phyloP scores from a whole-genome alignment of 768 basidiomycete species.

The Inosperma sp. region DNA sequence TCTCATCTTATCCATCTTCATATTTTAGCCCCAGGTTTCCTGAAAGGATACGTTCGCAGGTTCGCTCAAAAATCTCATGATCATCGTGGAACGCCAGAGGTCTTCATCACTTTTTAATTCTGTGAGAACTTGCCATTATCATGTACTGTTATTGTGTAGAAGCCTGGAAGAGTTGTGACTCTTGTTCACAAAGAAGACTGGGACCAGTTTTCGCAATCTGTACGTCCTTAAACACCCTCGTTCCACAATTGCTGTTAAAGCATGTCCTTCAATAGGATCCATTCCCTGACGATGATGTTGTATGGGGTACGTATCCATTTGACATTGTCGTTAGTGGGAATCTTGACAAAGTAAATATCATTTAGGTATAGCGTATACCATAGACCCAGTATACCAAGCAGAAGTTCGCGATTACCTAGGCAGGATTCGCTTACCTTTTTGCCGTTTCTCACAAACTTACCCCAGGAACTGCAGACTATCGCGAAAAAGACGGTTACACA shows the following conservation, averaged over 20 bases:
- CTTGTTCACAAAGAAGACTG: constrained; percentile 86
- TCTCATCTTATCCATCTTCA: not conserved
- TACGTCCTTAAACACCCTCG: constrained; percentile 27
- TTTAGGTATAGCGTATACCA: constrained; percentile 79
- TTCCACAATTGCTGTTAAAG: not conserved
- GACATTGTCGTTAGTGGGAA: not conserved
- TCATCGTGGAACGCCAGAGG: constrained; percentile 86
- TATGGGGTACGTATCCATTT: constrained; percentile 63
- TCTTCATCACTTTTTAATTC: constrained; percentile 23
- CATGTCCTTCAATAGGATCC: constrained; percentile 45
- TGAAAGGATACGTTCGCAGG: constrained; percentile 86
- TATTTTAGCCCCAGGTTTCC: constrained; percentile 62
- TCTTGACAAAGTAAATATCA: not conserved
- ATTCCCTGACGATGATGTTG: constrained; percentile 68
- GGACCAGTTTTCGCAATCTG: constrained; percentile 67
- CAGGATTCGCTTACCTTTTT: constrained; percentile 30
- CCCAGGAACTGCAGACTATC: constrained; percentile 52
- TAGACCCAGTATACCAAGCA: constrained; percentile 67
- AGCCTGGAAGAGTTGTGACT: constrained; percentile 87
- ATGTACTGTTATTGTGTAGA: constrained; percentile 35
- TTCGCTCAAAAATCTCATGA: constrained; percentile 93
- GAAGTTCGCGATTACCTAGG: constrained; percentile 86
- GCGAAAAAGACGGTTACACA: constrained; percentile 94
- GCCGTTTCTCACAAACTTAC: not conserved
- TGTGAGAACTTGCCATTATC: no score